These are phyloP conservation scores for Santalum album DNA, from an alignment of 164 flowering plant genomes.

Conservation along the genomic window DNA sequence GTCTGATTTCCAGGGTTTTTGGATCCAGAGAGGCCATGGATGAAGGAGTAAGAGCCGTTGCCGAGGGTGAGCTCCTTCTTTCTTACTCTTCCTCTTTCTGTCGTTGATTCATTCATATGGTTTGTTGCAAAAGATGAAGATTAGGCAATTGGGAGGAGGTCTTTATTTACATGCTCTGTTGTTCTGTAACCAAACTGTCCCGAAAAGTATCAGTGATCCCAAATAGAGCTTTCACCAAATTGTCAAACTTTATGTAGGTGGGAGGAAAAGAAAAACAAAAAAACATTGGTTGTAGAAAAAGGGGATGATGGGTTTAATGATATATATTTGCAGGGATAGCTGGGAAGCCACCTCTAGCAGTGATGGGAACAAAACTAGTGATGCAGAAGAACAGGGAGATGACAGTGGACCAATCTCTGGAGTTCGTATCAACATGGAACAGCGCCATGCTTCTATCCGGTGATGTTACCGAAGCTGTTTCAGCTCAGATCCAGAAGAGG, in stretches of 20 bases:
- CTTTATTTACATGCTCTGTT: too few species aligned
- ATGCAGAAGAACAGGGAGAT: conserved; percentile 50
- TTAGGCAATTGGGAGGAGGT: too few species aligned
- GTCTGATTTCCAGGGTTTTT: conserved; percentile 67
- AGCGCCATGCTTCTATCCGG: conserved; percentile 57
- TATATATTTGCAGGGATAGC: conserved; percentile 42
- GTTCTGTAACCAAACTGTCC: too few species aligned
- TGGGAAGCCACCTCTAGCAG: conserved; percentile 75
- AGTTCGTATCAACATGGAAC: conserved; percentile 91
- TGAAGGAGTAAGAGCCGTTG: conserved; percentile 37
- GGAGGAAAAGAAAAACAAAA: too few species aligned
- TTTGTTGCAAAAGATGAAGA: too few species aligned
- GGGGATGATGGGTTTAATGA: background rate
- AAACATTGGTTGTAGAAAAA: background rate
- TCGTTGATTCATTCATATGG: too few species aligned
- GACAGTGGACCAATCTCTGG: conserved; percentile 67
- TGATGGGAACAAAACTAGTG: conserved; percentile 71
- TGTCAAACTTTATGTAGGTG: too few species aligned
- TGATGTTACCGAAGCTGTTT: conserved; percentile 54
- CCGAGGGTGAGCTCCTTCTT: conserved; percentile 46
- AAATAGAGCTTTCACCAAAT: too few species aligned
- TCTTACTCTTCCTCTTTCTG: background rate
- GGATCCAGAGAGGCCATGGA: conserved; percentile 42
- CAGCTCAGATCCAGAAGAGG: conserved; percentile 44
- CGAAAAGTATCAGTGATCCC: too few species aligned